These are phyloP conservation scores for Bauhinia variegata DNA, from an alignment of 306 rosid species.

Conservation along the genomic window DNA sequence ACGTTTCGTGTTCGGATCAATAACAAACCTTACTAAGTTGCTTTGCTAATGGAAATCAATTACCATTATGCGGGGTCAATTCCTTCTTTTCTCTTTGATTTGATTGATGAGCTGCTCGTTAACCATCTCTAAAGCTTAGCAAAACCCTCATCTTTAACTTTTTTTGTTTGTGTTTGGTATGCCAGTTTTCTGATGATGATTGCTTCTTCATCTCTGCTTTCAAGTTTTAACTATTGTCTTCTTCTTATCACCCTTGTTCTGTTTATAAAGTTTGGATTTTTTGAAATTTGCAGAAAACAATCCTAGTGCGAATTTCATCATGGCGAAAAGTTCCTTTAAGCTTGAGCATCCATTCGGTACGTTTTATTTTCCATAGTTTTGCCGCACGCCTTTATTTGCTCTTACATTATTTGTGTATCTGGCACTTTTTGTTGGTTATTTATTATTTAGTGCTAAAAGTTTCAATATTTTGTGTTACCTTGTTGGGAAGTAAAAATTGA, in stretches of 20 bases:
- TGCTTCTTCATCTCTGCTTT: neutral
- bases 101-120: conserved; percentile 8
- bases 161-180: conserved; percentile 41
- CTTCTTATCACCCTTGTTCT: neutral
- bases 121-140: neutral
- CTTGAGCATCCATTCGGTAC: conserved; percentile 76
- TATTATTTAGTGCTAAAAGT: neutral
- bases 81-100: neutral
- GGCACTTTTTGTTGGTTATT: neutral
- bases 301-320: conserved; percentile 45
- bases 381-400: neutral
- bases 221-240: neutral
- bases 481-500: neutral
- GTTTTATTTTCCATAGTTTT: neutral
- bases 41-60: neutral
- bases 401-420: neutral
- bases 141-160: conserved; percentile 17
- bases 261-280: too few relatives aligned
- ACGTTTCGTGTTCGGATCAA: conserved; percentile 50
- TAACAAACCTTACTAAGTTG: conserved; percentile 31
- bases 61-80: neutral
- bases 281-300: conserved; percentile 52
- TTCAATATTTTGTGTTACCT: neutral
- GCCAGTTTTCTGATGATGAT: neutral
- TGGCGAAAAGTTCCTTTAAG: conserved; percentile 83